phyloP scores from a whole-genome alignment of 257 asterid genomes.

The Solanum virginianum region DNA sequence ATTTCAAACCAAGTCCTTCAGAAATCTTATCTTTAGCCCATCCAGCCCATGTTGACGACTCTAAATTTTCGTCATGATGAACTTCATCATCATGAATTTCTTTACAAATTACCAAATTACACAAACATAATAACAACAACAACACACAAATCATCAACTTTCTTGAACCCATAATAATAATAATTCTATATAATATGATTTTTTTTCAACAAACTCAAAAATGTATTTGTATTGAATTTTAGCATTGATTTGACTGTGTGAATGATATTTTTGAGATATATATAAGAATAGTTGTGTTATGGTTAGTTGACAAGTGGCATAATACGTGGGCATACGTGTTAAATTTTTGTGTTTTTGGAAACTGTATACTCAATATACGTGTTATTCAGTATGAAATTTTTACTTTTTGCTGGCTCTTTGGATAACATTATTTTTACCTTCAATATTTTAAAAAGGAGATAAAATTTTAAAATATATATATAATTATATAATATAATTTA shows the following conservation, averaged over 20 bases:
- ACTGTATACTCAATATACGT: background rate
- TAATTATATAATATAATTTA: too few species aligned
- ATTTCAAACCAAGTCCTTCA: conserved; percentile 24
- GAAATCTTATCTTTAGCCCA: conserved; percentile 59
- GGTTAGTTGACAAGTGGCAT: background rate
- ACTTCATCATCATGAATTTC: background rate
- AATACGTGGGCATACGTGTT: background rate
- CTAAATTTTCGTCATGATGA: background rate
- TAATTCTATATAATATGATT: too few species aligned
- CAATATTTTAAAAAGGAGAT: too few species aligned
- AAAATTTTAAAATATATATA: too few species aligned
- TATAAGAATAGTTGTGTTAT: too few species aligned
- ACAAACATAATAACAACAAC: background rate
- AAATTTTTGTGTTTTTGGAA: background rate
- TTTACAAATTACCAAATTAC: background rate
- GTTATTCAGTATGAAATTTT: background rate
- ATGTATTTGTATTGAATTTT: too few species aligned
- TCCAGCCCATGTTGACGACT: conserved; percentile 40
- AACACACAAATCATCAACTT: background rate
- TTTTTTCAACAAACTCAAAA: too few species aligned
- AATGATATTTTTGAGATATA: background rate
- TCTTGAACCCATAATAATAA: background rate
- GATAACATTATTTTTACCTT: background rate
- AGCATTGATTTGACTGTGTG: background rate
- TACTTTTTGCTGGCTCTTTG: background rate